phyloP scores from a whole-genome alignment of 2,329 filamentous ascomycete species.

The Trichoderma sp. region DNA sequence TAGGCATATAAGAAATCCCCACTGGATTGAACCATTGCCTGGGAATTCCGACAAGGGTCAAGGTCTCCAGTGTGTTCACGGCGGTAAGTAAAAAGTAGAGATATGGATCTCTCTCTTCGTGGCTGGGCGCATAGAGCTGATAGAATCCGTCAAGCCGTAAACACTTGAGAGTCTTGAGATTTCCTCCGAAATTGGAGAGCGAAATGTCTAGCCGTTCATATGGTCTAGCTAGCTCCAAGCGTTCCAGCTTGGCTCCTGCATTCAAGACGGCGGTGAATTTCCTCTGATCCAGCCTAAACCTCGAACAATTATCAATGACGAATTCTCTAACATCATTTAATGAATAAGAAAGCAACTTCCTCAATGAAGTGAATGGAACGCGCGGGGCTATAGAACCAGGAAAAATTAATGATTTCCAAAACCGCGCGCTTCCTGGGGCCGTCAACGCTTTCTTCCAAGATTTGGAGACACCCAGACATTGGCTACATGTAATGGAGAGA shows the following conservation, averaged over 20 bases:
- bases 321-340: slow-evolving; percentile 35
- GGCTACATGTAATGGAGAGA: slow-evolving; percentile 29
- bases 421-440: slow-evolving; percentile 35
- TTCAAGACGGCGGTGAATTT: slow-evolving; percentile 29
- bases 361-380: slow-evolving; percentile 35
- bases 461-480: slow-evolving; percentile 42
- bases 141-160: slow-evolving; percentile 35
- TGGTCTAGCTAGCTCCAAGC: slow-evolving; percentile 27
- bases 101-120: background rate
- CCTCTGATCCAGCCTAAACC: slow-evolving; percentile 15
- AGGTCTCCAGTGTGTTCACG: slow-evolving; percentile 33
- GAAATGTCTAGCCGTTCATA: slow-evolving; percentile 32
- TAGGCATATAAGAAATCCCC: slow-evolving; percentile 35
- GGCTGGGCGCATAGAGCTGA: background rate
- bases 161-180: slow-evolving; percentile 18
- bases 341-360: slow-evolving; percentile 40
- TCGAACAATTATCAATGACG: slow-evolving; percentile 20
- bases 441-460: slow-evolving; percentile 40
- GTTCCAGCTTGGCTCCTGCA: slow-evolving; percentile 31
- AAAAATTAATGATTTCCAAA: slow-evolving; percentile 43
- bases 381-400: slow-evolving; percentile 32
- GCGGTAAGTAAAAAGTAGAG: slow-evolving; percentile 32
- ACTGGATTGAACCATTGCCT: slow-evolving; percentile 29
- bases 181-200: background rate
- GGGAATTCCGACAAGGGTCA: slow-evolving; percentile 35